Evolutionary conservation across 2,329 filamentous ascomycete genomes (phyloP), one percentile per base, ranked within the genome.

Genomic region (Coniochaeta prunicola): DNA sequence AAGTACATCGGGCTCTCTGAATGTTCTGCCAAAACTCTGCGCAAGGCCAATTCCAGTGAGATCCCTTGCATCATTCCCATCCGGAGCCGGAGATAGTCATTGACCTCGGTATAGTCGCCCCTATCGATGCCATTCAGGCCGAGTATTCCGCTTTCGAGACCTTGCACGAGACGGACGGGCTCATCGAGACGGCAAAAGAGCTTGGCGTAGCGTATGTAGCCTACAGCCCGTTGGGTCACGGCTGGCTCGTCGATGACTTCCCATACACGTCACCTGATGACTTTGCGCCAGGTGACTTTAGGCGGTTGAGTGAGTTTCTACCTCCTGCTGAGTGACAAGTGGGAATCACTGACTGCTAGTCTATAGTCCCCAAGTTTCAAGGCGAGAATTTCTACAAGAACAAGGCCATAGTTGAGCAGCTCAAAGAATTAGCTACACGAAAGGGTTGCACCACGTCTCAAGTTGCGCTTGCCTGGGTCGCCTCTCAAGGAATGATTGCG

Each of bases 1-100:
- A 78, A 77, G 65, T 78, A 77, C 57, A 79, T 79, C 56, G 77
- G 76, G 13, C 69, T 80, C 0, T 78, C 76, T 0, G 77, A 79
- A 58, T 78, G 76, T 60, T 79, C 76, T 2, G 75, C 76, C 0
- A 65, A 65, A 1, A 79, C 77, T 0, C 62, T 79, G 5, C 73
- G 75, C 24, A 76, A 75, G 59, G 77, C 76, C 0, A 74, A 76
- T 57, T 73, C 74, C 1, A 77, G 75, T 77, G 19, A 10, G 15
- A 3, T n/a, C 17, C 17, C 36, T n/a, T 38, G 4, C n/a, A n/a
- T n/a, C n/a, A n/a, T n/a, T n/a, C n/a, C n/a, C n/a, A n/a, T n/a
- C n/a, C n/a, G n/a, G n/a, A n/a, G n/a, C n/a, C n/a, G n/a, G n/a
- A n/a, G n/a, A n/a, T n/a, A n/a, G n/a, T n/a, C 1, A 48, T 24